Base-by-base conservation (phyloP, 805 yeast species). In the Starmerella apicola region DNA sequence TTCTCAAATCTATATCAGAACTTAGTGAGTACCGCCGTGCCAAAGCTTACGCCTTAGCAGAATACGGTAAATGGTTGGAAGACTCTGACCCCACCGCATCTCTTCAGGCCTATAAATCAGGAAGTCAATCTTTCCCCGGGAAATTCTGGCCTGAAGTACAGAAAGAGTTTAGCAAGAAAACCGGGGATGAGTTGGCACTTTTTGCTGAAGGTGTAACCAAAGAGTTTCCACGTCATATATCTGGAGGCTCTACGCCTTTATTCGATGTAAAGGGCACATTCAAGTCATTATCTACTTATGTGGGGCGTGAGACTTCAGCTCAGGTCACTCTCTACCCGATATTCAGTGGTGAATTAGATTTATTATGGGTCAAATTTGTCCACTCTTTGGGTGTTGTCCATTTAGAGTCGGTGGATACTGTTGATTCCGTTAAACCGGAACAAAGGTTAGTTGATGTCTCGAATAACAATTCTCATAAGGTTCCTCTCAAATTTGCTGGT, bases 321-420 rank as follows among this genome's bases (percentile, higher is more conserved):
- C 56, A 52, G 32, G 39, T 52, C 6, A 39, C 51, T 1, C 28
- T 52, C 2, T 7, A 8, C 3, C 54, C 53, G 3, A 23, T 17
- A 18, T 51, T 47, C 32, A 27, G 19, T 2, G 43, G 45, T 5
- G 17, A 36, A 8, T 24, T 52, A 17, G 16, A 26, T 3, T 41
- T 49, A 4, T 34, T 32, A 5, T 19, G 37, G 20, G 18, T 49
- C 29, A 39, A 39, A 25, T 34, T 49, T 18, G 36, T 26, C 8
- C 41, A 45, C 39, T 33, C 45, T 6, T 34, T 46, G 17, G 46
- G 43, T n/a, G 33, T 33, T 5, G 17, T 38, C 7, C 46, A 39
- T 4, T 21, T 47, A 18, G 36, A 29, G 24, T 28, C 28, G 16
- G 16, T 19, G 9, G 42, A 33, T 29, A 9, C 29, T 9, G 13